Percentiles rank a stretch among this genome's conserved stretches.
phyloP scores from a whole-genome alignment of 139 green algal genomes.

The Micractinium sp. region DNA sequence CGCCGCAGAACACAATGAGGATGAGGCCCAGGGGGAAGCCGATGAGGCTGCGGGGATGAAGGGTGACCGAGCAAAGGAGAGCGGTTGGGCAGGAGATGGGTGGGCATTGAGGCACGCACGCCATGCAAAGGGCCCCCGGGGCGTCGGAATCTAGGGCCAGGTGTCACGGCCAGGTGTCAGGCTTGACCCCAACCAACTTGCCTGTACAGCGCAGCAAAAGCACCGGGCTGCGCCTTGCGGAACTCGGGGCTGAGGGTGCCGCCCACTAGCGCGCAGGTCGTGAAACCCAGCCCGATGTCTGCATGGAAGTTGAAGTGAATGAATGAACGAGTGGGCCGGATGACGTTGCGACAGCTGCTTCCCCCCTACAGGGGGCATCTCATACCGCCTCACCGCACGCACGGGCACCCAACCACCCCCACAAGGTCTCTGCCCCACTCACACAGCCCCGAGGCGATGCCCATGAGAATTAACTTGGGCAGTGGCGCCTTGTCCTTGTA shows the following conservation, averaged over 20 bases:
- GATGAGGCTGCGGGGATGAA: not conserved
- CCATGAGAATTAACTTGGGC: constrained; percentile 1
- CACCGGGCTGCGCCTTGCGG: constrained; percentile 8
- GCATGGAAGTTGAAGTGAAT: not conserved
- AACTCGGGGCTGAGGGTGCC: constrained; percentile 7
- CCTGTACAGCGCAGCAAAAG: constrained; percentile 1
- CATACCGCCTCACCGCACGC: not conserved
- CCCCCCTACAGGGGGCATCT: not conserved
- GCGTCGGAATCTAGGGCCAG: not conserved
- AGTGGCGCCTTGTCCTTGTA: not conserved
- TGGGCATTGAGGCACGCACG: no score
- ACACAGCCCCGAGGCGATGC: not conserved
- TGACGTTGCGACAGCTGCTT: not conserved
- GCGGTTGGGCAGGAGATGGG: not conserved
- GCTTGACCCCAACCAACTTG: not conserved
- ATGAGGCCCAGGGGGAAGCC: constrained; percentile 12
- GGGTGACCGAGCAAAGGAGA: not conserved
- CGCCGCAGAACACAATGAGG: constrained; percentile 8
- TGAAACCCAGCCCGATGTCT: not conserved
- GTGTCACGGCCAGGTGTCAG: no score
- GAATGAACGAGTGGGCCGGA: not conserved
- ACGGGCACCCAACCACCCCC: not conserved
- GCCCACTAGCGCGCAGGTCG: constrained; percentile 8
- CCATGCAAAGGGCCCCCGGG: not conserved
- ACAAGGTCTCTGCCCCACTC: not conserved